phyloP scores from a whole-genome alignment of 768 basidiomycete genomes.

The Mycena polygramma region DNA sequence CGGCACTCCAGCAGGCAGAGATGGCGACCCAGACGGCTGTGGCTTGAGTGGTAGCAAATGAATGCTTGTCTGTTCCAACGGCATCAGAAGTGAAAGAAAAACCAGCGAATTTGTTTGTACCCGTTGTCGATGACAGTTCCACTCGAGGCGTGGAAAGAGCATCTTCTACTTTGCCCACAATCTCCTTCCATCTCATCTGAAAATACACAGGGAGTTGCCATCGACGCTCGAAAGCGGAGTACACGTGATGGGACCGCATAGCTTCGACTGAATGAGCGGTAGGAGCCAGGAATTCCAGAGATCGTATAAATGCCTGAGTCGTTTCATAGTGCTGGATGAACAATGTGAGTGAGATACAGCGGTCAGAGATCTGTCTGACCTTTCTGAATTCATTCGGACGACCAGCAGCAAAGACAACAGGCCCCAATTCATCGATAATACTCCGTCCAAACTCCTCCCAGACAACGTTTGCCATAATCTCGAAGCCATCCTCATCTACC shows the following conservation, averaged over 20 bases:
- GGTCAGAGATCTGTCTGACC: slow-evolving; percentile 56
- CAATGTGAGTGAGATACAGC: slow-evolving; percentile 18
- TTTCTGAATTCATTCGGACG: slow-evolving; percentile 91
- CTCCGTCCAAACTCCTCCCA: slow-evolving; percentile 88
- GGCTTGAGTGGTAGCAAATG: slow-evolving; percentile 74
- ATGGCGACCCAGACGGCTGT: slow-evolving; percentile 80
- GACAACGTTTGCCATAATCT: slow-evolving; percentile 89
- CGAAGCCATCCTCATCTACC: slow-evolving; percentile 64
- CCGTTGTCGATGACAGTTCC: slow-evolving; percentile 55
- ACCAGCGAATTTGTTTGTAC: slow-evolving; percentile 46
- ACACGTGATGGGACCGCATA: slow-evolving; percentile 82
- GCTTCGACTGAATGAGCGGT: slow-evolving; percentile 75
- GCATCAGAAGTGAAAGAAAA: slow-evolving; percentile 19
- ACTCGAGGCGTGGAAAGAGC: slow-evolving; percentile 59
- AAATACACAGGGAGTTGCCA: slow-evolving; percentile 99
- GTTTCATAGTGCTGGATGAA: slow-evolving; percentile 81
- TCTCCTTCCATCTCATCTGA: slow-evolving; percentile 97
- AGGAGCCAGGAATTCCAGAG: slow-evolving; percentile 87
- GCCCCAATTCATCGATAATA: slow-evolving; percentile 88
- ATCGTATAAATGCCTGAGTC: slow-evolving; percentile 84
- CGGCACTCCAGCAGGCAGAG: slow-evolving; percentile 86
- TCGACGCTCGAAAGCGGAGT: slow-evolving; percentile 78
- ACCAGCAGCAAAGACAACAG: slow-evolving; percentile 90
- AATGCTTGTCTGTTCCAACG: slow-evolving; percentile 42
- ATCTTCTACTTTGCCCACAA: slow-evolving; percentile 83